Base-by-base conservation (phyloP, 2,329 filamentous ascomycete genomes). In the Xylaria sp. region DNA sequence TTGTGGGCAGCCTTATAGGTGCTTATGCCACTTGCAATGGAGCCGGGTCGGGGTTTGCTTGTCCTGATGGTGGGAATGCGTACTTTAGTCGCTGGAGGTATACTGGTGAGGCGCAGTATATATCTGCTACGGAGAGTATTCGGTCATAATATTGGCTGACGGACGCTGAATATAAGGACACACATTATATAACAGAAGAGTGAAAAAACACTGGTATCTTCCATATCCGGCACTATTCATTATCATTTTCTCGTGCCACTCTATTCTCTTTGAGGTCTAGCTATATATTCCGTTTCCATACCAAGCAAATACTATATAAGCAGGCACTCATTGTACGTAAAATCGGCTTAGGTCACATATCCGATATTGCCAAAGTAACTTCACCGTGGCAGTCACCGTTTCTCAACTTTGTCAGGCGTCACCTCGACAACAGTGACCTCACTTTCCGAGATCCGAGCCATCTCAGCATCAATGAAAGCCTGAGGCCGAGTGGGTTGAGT, bases 11-110 rank as follows among this genome's bases (percentile, higher is more conserved):
- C 20, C 68, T 81, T 13, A 58, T 82, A 0, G 80, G 80, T 1
- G 75, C 74, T 2, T 82, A 80, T 62, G 80, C 78, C 12, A 81
- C 80, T 8, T 81, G 80, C 62, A 81, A 81, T 55, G 80, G 80
- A 1, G 77, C 74, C 2, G 79, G 78, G 0, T 58, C 54, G 18
- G 76, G 77, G 0, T 25, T 72, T 13, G 68, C 73, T 10, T 80
- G 78, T 68, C 77, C 77, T 4, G 54, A 63, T 23, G 77, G 76
- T 7, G 77, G 76, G 7, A 70, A 76, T 23, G 79, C 77, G 32
- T 75, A 78, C 60, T 76, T 80, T 18, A 74, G 54, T 12, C 72
- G 73, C 37, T 78, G 75, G 76, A 72, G 73, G 13, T 77, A 78
- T 63, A 66, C 59, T 5, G 73, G 76, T 1, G 57, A 62, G 34